These are phyloP conservation scores for Neurospora sp. DNA, from an alignment of 495 filamentous ascomycete species.

Conservation along the genomic window DNA sequence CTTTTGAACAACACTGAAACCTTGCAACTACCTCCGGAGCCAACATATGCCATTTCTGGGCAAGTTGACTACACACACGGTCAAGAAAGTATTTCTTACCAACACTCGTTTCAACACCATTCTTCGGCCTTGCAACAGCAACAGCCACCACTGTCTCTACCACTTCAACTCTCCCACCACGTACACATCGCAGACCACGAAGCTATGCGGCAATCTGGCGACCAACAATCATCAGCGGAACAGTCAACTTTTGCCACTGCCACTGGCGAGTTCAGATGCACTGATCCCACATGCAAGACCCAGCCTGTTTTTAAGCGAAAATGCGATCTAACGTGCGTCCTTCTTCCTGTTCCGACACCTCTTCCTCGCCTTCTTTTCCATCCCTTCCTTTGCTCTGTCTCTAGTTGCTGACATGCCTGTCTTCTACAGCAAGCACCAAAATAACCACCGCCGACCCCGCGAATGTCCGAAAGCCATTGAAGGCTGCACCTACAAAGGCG, in stretches of 20 bases:
- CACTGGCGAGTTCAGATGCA: not conserved
- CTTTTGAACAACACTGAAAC: fast-evolving
- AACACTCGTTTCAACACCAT: not conserved
- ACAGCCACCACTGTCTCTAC: not conserved
- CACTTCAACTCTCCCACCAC: not conserved
- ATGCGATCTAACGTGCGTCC: slow-evolving; percentile 1
- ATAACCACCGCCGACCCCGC: slow-evolving; percentile 7
- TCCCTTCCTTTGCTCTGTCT: not conserved
- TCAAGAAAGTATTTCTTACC: not conserved
- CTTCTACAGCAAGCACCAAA: slow-evolving; percentile 8
- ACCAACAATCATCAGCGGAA: not conserved
- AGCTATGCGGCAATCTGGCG: not conserved
- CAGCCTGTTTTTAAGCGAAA: not conserved
- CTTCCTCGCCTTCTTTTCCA: not conserved
- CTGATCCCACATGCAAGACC: not conserved
- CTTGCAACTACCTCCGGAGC: fast-evolving
- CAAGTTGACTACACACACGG: not conserved
- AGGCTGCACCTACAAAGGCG: not conserved
- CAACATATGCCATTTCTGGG: not conserved
- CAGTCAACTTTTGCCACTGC: not conserved
- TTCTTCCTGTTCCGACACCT: not conserved
- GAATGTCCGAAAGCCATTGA: not conserved
- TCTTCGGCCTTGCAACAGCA: not conserved
- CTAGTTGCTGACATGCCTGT: not conserved
- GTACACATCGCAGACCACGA: not conserved